Conservation (phyloP, 225 moss, liverwort and hornwort genomes). For the Rhytidiadelphus loreus region DNA sequence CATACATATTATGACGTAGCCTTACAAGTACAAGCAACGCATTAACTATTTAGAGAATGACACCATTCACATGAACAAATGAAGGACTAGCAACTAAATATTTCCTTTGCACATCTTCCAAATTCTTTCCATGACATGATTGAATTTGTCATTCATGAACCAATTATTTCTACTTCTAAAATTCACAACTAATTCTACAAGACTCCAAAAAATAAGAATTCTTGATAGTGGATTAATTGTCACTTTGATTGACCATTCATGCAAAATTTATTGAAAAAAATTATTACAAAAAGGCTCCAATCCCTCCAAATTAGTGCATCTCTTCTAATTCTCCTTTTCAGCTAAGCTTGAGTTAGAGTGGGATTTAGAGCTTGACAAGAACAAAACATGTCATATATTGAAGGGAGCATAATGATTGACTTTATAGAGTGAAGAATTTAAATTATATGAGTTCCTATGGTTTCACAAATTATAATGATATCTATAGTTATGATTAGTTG, state of each 20-base stretch:
- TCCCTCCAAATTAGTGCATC: background rate
- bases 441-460: background rate
- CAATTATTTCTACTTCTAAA: background rate
- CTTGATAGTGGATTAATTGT: background rate
- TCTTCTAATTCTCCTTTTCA: background rate
- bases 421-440: too few species aligned
- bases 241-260: background rate
- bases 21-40: background rate
- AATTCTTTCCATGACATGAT: background rate
- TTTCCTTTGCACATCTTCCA: accelerated
- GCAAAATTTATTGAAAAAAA: background rate
- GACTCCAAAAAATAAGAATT: background rate
- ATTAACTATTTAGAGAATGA: background rate
- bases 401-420: background rate
- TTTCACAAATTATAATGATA: background rate
- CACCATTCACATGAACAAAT: background rate
- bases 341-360: accelerated
- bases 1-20: accelerated
- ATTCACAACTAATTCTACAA: background rate
- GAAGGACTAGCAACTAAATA: background rate
- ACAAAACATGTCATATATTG: background rate
- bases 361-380: background rate
- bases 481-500: background rate
- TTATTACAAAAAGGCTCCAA: background rate
- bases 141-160: background rate